Evolutionary conservation across 2,329 filamentous ascomycete genomes (phyloP).

Genomic region (Ophiosphaerella korrae): DNA sequence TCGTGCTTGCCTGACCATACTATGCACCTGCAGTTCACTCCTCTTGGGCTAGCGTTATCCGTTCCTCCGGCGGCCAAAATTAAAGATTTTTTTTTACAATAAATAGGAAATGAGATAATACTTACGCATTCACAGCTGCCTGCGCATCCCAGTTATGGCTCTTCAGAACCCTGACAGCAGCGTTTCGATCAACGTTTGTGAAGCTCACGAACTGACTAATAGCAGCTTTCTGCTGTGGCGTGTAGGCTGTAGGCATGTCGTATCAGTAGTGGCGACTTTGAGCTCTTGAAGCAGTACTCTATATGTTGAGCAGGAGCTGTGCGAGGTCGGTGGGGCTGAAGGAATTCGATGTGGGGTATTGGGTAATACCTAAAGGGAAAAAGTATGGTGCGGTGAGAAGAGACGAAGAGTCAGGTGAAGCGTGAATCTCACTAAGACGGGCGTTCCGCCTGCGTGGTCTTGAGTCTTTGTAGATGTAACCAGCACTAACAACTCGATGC

Average conservation of each 20-base stretch:
- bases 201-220: slow-evolving; percentile 53
- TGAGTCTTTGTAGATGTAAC: neutral
- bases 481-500: neutral
- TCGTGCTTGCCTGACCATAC: neutral
- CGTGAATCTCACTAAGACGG: too few relatives aligned
- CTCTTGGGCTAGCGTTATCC: too few relatives aligned
- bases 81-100: neutral
- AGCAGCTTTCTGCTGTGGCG: slow-evolving; percentile 52
- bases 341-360: neutral
- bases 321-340: slow-evolving; percentile 5
- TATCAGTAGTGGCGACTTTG: slow-evolving; percentile 19
- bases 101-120: slow-evolving; percentile 15
- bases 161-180: slow-evolving; percentile 53
- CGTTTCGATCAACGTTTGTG: slow-evolving; percentile 52
- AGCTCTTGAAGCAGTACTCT: neutral
- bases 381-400: slow-evolving; percentile 4
- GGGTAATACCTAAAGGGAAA: neutral
- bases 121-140: slow-evolving; percentile 55
- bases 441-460: neutral
- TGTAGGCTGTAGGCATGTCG: slow-evolving; percentile 55
- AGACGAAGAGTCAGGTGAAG: neutral
- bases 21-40: neutral
- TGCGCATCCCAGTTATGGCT: slow-evolving; percentile 53
- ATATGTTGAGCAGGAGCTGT: neutral
- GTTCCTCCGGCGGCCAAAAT: too few relatives aligned